phyloP scores from a whole-genome alignment of 176 grass and related monocot genomes.

The Cenchrus americanus region DNA sequence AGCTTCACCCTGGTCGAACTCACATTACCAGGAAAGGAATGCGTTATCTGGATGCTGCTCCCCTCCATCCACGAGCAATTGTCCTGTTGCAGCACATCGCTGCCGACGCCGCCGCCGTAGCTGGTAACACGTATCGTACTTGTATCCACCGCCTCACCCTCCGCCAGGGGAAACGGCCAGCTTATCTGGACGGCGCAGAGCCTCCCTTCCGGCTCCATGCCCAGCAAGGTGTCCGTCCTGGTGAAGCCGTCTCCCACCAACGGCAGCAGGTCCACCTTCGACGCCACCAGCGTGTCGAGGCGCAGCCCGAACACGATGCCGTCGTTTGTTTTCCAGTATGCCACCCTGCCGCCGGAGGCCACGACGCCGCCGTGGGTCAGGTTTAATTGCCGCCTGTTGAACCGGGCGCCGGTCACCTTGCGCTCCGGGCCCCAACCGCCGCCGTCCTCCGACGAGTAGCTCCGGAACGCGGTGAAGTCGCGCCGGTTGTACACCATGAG shows the following conservation, averaged over 20 bases:
- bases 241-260: too few species aligned
- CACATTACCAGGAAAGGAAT: too few species aligned
- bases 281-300: background rate
- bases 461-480: background rate
- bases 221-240: background rate
- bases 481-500: slow-evolving; percentile 9
- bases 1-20: too few species aligned
- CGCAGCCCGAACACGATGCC: background rate
- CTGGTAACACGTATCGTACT: too few species aligned
- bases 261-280: too few species aligned
- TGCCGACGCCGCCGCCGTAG: too few species aligned
- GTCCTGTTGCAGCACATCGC: too few species aligned
- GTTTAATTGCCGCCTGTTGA: background rate
- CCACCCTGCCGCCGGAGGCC: background rate
- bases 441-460: background rate
- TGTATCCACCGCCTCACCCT: too few species aligned
- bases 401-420: background rate
- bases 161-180: too few species aligned
- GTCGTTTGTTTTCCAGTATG: background rate
- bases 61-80: too few species aligned
- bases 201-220: background rate
- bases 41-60: too few species aligned
- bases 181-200: background rate
- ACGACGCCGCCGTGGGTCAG: background rate
- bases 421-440: background rate